phyloP scores from a whole-genome alignment of 495 filamentous ascomycete genomes.

The Neurospora cerealis region DNA sequence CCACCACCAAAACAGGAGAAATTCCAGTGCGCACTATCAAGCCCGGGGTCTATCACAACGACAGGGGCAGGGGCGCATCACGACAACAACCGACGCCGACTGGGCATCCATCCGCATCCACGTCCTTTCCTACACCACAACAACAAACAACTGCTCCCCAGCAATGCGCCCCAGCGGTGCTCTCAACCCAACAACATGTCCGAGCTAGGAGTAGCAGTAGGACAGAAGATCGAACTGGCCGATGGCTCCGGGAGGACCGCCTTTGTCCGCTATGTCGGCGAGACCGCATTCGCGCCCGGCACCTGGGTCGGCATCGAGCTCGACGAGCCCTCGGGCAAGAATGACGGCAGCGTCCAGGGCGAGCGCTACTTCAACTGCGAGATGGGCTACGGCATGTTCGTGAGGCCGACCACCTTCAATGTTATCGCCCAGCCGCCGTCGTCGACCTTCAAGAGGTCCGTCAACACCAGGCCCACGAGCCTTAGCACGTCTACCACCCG shows the following conservation, averaged over 20 bases:
- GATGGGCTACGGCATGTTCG: slow-evolving; percentile 78
- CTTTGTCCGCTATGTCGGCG: slow-evolving; percentile 70
- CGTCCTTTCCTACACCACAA: not conserved
- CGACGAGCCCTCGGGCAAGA: slow-evolving; percentile 76
- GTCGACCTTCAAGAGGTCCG: slow-evolving; percentile 19
- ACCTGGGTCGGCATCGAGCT: slow-evolving; percentile 91
- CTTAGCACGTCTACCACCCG: slow-evolving; percentile 17
- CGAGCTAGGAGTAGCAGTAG: slow-evolving; percentile 32
- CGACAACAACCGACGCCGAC: not conserved
- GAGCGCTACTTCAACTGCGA: slow-evolving; percentile 84
- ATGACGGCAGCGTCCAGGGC: slow-evolving; percentile 85
- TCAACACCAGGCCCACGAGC: slow-evolving; percentile 29
- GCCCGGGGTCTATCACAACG: not conserved
- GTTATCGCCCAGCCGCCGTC: slow-evolving; percentile 49
- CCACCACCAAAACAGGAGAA: not conserved
- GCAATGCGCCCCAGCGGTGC: not conserved
- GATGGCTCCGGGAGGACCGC: slow-evolving; percentile 57
- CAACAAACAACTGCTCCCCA: not conserved
- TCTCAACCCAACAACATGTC: slow-evolving; percentile 19
- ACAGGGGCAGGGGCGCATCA: not conserved
- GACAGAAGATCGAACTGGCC: slow-evolving; percentile 51
- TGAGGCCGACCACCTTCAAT: slow-evolving; percentile 52
- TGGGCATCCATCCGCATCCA: not conserved
- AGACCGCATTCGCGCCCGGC: slow-evolving; percentile 66
- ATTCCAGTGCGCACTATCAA: not conserved